phyloP scores from a whole-genome alignment of 306 rosid species.

The Acacia crassicarpa region DNA sequence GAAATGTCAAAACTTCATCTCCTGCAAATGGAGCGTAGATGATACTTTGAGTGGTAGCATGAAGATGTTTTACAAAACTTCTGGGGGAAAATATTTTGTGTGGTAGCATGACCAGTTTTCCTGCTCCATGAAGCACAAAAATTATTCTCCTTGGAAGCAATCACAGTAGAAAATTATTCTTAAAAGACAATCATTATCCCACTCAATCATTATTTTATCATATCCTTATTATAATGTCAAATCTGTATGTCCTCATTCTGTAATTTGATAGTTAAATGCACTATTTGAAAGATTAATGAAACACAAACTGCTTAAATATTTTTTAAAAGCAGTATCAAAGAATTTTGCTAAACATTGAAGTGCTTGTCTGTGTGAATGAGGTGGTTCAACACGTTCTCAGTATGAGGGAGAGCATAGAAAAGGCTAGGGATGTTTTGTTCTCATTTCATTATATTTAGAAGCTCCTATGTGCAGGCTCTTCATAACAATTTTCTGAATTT shows the following conservation, averaged over 20 bases:
- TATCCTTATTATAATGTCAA: neutral
- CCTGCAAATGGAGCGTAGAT: constrained; percentile 12
- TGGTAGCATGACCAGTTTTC: neutral
- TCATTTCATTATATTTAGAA: neutral
- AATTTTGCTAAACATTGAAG: too few species aligned
- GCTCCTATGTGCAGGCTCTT: neutral
- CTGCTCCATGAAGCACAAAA: neutral
- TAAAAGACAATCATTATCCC: neutral
- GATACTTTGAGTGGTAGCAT: neutral
- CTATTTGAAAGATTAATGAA: neutral
- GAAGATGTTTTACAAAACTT: neutral
- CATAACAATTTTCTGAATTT: neutral
- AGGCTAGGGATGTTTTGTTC: neutral
- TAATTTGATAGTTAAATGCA: neutral
- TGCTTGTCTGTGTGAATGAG: neutral
- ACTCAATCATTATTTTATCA: neutral
- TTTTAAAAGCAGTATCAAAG: neutral
- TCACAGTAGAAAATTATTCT: neutral
- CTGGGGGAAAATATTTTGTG: neutral
- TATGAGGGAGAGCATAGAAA: neutral
- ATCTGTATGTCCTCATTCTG: neutral
- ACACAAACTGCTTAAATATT: too few species aligned
- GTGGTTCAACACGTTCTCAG: neutral
- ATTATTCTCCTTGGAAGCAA: neutral
- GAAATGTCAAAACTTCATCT: neutral